A percentile compares a stretch with the other conserved stretches of the same genome.
Conservation (phyloP, 2,329 filamentous ascomycete genomes). For the Neopestalotiopsis rosae region DNA sequence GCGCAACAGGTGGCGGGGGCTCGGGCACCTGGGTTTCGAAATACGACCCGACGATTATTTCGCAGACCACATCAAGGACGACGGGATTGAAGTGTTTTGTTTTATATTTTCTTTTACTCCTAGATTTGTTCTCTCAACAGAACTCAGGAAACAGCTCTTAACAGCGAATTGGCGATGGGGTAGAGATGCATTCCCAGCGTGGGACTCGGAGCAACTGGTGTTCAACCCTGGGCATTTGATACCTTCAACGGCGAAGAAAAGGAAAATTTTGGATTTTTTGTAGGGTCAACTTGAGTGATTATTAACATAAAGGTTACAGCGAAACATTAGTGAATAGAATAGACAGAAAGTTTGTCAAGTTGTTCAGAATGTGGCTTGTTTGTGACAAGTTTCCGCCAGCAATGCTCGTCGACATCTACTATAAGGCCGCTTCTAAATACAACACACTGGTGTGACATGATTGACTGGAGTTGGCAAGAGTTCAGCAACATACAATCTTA, state of each 20-base stretch:
- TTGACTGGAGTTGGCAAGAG: no score
- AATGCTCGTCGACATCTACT: no score
- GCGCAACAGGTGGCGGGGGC: no score
- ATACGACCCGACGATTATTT: no score
- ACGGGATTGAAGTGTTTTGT: not conserved
- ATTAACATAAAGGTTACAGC: not conserved
- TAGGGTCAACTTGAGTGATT: not conserved
- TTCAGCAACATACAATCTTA: no score
- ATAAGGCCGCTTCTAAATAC: no score
- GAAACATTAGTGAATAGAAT: not conserved
- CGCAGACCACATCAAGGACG: no score
- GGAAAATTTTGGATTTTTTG: conserved; percentile 7
- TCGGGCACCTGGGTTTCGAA: no score
- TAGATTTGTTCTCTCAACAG: conserved; percentile 9
- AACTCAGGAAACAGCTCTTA: not conserved
- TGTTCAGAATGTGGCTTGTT: not conserved
- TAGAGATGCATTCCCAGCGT: conserved; percentile 1
- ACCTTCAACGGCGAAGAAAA: conserved; percentile 18
- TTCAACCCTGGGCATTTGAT: conserved; percentile 5
- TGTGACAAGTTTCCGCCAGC: not conserved
- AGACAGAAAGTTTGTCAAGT: not conserved
- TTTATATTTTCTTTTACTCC: not conserved
- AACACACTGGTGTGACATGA: no score
- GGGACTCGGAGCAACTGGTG: conserved; percentile 7
- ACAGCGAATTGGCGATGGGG: not conserved